These are phyloP conservation scores for Sporothrix mexicana DNA, from an alignment of 2,329 filamentous ascomycete species.

Conservation along the genomic window DNA sequence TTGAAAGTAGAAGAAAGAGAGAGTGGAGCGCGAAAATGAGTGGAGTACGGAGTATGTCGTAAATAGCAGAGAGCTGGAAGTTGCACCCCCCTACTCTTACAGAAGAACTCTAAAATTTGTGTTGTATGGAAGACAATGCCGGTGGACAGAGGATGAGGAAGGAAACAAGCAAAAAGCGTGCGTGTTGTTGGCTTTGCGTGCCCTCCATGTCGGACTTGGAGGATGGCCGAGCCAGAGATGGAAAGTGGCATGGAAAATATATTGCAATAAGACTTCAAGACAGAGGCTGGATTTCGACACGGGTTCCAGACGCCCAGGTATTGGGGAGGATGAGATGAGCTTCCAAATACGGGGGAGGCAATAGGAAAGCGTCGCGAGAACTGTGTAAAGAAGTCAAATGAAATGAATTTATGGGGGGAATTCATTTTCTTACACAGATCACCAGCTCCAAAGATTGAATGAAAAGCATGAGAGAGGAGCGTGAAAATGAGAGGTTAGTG, in stretches of 20 bases:
- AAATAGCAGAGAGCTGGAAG: background rate
- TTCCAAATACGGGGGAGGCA: background rate
- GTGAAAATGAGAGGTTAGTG: too few relatives aligned
- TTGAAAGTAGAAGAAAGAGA: background rate
- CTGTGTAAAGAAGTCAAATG: too few relatives aligned
- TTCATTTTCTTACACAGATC: too few relatives aligned
- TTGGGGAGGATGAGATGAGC: background rate
- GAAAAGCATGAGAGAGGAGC: background rate
- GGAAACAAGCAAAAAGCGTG: background rate
- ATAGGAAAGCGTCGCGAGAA: background rate
- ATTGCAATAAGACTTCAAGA: background rate
- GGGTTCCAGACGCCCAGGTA: constrained; percentile 6
- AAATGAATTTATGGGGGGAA: too few relatives aligned
- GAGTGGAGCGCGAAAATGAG: background rate
- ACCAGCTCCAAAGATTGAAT: background rate
- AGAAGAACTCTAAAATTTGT: constrained; percentile 7
- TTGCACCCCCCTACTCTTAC: background rate
- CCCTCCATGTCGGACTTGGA: constrained; percentile 8
- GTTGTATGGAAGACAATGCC: constrained; percentile 23
- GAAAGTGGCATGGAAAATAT: background rate
- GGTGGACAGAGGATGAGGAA: background rate
- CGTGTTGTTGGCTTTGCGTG: background rate
- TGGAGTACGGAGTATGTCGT: too few relatives aligned
- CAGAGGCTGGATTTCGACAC: background rate
- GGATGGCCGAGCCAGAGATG: constrained; percentile 13